These are phyloP conservation scores for Diospyros lotus DNA, from an alignment of 148 eudicot species.

Conservation along the genomic window DNA sequence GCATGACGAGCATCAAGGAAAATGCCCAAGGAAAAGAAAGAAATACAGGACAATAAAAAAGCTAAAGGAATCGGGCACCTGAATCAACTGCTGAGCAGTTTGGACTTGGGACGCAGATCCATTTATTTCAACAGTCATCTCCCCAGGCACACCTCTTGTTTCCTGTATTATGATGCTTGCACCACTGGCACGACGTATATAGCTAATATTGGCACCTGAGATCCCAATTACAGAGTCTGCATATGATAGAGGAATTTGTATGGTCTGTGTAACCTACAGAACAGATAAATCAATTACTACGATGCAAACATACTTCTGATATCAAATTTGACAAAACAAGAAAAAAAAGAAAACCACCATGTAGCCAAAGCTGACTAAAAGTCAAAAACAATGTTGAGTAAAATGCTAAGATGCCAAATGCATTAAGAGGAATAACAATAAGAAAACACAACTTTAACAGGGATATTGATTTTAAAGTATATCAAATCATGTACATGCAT, in stretches of 20 bases:
- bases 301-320: background rate
- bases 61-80: conserved; percentile 18
- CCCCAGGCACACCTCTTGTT: conserved; percentile 39
- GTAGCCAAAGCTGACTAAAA: background rate
- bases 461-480: too few relatives aligned
- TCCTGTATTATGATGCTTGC: conserved; percentile 47
- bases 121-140: conserved; percentile 48
- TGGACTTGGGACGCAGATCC: conserved; percentile 53
- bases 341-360: background rate
- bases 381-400: too few relatives aligned
- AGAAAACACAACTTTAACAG: too few relatives aligned
- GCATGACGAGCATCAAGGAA: too few relatives aligned
- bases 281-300: background rate
- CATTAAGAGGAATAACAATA: too few relatives aligned
- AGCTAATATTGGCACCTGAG: conserved; percentile 42
- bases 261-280: conserved; percentile 40
- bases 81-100: conserved; percentile 45
- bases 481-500: too few relatives aligned
- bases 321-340: background rate
- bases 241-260: conserved; percentile 46
- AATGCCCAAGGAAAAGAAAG: background rate
- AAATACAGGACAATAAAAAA: background rate
- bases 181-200: conserved; percentile 42
- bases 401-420: too few relatives aligned
- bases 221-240: conserved; percentile 48